Conservation (phyloP, 768 basidiomycete genomes). For the Pluteus cervinus region DNA sequence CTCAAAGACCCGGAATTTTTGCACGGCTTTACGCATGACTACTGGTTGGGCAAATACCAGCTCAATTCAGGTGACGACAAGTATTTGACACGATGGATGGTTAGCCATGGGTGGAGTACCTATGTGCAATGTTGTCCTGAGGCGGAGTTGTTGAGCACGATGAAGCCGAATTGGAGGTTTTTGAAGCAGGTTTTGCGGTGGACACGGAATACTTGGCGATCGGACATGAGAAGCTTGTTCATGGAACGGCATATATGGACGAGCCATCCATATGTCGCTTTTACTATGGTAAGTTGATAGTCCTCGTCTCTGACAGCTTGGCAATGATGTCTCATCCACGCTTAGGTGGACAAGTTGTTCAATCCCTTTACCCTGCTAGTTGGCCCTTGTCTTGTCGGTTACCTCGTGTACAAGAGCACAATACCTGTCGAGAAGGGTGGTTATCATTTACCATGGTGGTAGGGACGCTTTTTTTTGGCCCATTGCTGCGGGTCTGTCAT, state of each 20-base stretch:
- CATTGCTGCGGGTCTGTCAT: constrained; percentile 6
- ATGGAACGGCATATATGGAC: constrained; percentile 88
- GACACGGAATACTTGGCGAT: constrained; percentile 94
- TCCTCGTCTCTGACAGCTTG: constrained; percentile 25
- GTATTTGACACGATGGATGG: constrained; percentile 95
- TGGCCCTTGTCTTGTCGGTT: constrained; percentile 74
- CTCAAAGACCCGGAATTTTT: constrained; percentile 93
- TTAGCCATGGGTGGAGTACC: constrained; percentile 92
- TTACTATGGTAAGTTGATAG: constrained; percentile 77
- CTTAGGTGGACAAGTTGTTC: constrained; percentile 75
- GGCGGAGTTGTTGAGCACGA: constrained; percentile 82
- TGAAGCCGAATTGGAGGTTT: constrained; percentile 97
- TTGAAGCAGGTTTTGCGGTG: constrained; percentile 89
- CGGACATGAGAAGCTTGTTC: constrained; percentile 82
- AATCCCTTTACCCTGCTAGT: constrained; percentile 84
- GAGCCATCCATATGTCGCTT: constrained; percentile 84
- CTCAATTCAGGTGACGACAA: constrained; percentile 94
- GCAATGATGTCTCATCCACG: constrained; percentile 3
- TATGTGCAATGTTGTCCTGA: constrained; percentile 86
- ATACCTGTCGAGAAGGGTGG: constrained; percentile 60
- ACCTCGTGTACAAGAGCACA: constrained; percentile 76
- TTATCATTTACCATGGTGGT: constrained; percentile 83
- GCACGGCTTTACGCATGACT: constrained; percentile 90
- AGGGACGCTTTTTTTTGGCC: constrained; percentile 17
- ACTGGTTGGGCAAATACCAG: constrained; percentile 91